phyloP scores from a whole-genome alignment of 257 asterid genomes.

The Ophiorrhiza pumila region DNA sequence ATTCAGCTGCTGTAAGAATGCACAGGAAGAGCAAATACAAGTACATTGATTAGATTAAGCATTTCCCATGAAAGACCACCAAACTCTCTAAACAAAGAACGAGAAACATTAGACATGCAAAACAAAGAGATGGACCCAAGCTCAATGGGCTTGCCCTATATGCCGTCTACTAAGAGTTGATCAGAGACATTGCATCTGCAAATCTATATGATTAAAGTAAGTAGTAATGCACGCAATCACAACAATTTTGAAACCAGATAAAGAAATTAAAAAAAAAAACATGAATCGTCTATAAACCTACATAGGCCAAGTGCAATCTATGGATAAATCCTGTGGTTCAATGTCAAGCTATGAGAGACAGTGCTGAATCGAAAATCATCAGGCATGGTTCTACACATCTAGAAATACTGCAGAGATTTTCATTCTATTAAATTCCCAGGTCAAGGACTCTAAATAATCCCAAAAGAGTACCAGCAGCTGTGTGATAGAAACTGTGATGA shows the following conservation, averaged over 20 bases:
- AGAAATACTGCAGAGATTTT: neutral
- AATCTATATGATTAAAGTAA: no score
- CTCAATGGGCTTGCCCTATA: no score
- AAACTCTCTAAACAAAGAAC: neutral
- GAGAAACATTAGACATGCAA: neutral
- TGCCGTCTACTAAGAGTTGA: neutral
- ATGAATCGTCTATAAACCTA: neutral
- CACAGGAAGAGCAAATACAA: neutral
- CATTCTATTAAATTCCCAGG: neutral
- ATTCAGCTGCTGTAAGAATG: neutral
- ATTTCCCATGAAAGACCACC: neutral
- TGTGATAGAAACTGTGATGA: neutral
- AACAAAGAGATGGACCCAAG: no score
- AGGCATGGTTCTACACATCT: neutral
- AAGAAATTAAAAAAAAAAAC: neutral
- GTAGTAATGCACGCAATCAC: no score
- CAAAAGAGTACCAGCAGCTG: neutral
- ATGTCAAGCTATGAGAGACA: neutral
- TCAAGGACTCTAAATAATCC: neutral
- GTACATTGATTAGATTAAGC: neutral
- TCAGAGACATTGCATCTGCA: neutral
- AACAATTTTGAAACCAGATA: neutral
- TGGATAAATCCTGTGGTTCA: neutral
- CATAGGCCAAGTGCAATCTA: neutral
- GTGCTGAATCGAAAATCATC: neutral